phyloP scores from a whole-genome alignment of 345 rosid genomes.

The Turnera subulata region DNA sequence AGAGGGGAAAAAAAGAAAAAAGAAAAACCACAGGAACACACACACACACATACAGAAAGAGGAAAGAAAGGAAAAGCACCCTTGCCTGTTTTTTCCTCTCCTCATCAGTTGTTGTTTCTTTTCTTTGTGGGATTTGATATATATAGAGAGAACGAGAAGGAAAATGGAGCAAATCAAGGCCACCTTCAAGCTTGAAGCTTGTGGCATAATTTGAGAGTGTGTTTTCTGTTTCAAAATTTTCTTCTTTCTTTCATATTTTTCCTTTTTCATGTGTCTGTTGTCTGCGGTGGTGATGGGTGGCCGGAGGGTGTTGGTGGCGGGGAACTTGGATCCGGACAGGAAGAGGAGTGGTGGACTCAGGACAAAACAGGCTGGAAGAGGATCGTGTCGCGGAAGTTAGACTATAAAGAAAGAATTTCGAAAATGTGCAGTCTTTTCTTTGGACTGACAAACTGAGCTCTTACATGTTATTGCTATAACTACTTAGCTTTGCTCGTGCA shows the following conservation, averaged over 20 bases:
- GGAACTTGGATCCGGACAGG: slow-evolving; percentile 90
- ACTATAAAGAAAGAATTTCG: neutral
- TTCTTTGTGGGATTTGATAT: neutral
- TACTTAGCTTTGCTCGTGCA: neutral
- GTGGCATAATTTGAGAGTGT: slow-evolving; percentile 33
- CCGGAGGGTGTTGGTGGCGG: slow-evolving; percentile 52
- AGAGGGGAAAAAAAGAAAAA: too few relatives aligned
- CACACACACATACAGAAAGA: neutral
- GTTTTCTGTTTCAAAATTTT: too few relatives aligned
- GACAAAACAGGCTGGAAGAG: slow-evolving; percentile 95
- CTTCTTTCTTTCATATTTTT: neutral
- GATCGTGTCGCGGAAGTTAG: slow-evolving; percentile 99
- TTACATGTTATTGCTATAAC: neutral
- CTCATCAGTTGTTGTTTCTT: neutral
- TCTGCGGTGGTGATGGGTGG: slow-evolving; percentile 43
- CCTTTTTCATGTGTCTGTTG: neutral
- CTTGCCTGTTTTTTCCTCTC: neutral
- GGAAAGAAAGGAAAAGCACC: neutral
- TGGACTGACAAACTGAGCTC: neutral
- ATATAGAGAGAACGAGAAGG: too few relatives aligned
- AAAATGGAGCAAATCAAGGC: slow-evolving; percentile 58
- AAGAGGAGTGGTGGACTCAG: slow-evolving; percentile 91
- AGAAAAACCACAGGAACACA: neutral
- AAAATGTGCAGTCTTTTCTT: too few relatives aligned
- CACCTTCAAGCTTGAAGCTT: slow-evolving; percentile 35